phyloP scores from a whole-genome alignment of 768 basidiomycete species.

The Bullera alba region DNA sequence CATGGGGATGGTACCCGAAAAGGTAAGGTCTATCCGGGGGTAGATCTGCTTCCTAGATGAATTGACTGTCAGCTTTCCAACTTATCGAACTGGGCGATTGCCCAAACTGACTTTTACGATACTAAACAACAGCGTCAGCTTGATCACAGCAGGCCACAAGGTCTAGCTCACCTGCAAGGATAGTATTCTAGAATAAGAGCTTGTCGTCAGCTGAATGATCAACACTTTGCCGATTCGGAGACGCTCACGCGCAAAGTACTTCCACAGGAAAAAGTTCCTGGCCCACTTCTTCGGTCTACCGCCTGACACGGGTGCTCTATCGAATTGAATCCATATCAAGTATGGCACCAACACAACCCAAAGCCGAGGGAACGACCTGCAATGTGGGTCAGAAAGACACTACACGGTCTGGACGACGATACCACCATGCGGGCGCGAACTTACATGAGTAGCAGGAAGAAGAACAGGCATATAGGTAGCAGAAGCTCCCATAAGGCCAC shows the following conservation, averaged over 20 bases:
- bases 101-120: slow-evolving; percentile 49
- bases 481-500: slow-evolving; percentile 84
- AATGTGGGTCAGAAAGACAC: background rate
- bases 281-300: slow-evolving; percentile 67
- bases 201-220: background rate
- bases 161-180: slow-evolving; percentile 30
- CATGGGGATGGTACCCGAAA: slow-evolving; percentile 98
- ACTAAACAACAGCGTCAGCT: slow-evolving; percentile 14
- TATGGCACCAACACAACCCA: slow-evolving; percentile 82
- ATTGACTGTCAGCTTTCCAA: background rate
- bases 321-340: slow-evolving; percentile 68
- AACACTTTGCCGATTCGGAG: background rate
- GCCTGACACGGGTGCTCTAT: slow-evolving; percentile 68
- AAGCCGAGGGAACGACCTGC: slow-evolving; percentile 74
- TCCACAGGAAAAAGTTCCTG: slow-evolving; percentile 65
- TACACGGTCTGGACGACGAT: background rate
- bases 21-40: slow-evolving; percentile 88
- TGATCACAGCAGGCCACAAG: background rate
- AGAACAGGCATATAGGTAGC: slow-evolving; percentile 59
- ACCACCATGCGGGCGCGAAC: slow-evolving; percentile 40
- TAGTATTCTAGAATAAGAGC: slow-evolving; percentile 33
- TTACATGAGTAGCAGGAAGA: slow-evolving; percentile 77
- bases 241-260: slow-evolving; percentile 75
- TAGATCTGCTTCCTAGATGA: slow-evolving; percentile 70
- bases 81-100: background rate